phyloP scores from a whole-genome alignment of 1,284 basidiomycete genomes.

The Cryptococcus neoformans region DNA sequence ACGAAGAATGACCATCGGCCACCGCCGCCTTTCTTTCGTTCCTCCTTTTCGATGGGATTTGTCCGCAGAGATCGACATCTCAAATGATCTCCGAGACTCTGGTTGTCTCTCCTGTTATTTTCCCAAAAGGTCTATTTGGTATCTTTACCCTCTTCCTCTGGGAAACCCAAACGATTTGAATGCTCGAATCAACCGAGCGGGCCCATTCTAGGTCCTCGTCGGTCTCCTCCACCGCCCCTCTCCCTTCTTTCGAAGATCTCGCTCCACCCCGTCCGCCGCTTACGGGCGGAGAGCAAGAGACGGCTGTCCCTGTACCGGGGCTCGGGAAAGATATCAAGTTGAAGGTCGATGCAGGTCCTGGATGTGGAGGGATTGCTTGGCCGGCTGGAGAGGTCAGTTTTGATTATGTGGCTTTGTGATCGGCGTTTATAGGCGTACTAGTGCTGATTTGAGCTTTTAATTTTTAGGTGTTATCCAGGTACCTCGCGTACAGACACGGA shows the following conservation, averaged over 20 bases:
- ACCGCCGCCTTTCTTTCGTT: too few species aligned
- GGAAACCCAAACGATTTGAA: neutral
- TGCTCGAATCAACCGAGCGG: neutral
- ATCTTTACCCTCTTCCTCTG: neutral
- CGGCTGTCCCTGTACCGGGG: slow-evolving; percentile 25
- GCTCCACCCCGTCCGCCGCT: slow-evolving; percentile 36
- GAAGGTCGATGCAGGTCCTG: slow-evolving; percentile 69
- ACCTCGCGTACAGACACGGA: slow-evolving; percentile 59
- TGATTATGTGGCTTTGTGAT: slow-evolving; percentile 1
- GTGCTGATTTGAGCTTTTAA: slow-evolving; percentile 5
- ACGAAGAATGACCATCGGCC: too few species aligned
- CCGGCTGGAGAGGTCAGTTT: slow-evolving; percentile 77
- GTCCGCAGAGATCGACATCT: too few species aligned
- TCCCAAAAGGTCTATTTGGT: neutral
- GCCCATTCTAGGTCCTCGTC: slow-evolving; percentile 16
- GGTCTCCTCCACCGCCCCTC: slow-evolving; percentile 26
- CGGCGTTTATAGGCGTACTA: neutral
- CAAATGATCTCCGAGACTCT: too few species aligned
- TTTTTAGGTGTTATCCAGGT: slow-evolving; percentile 67
- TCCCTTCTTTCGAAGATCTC: slow-evolving; percentile 35
- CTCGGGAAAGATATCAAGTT: slow-evolving; percentile 34
- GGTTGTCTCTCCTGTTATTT: too few species aligned
- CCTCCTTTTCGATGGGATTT: too few species aligned
- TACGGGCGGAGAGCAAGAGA: slow-evolving; percentile 31
- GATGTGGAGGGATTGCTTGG: slow-evolving; percentile 91